Evolutionary conservation across 2,329 filamentous ascomycete genomes (phyloP).

Genomic region (Paracamarosporium sp.): DNA sequence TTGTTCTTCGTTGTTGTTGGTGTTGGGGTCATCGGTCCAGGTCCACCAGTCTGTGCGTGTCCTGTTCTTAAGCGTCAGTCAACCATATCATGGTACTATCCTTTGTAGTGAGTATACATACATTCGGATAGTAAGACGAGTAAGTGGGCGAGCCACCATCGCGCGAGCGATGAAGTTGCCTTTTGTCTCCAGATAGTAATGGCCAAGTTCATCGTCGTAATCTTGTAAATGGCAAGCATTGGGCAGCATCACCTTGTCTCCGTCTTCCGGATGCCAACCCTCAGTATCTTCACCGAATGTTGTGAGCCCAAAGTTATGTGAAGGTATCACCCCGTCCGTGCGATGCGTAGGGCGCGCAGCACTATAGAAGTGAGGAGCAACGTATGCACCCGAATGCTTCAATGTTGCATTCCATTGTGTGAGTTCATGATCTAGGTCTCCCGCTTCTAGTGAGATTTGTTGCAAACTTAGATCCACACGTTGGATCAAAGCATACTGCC

Average conservation of each 20-base stretch:
- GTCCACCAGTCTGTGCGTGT: conserved; percentile 7
- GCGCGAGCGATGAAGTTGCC: not conserved
- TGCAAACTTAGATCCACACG: not conserved
- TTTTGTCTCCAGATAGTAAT: not conserved
- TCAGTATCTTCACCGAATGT: not conserved
- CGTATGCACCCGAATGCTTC: conserved; percentile 1
- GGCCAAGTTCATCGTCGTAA: not conserved
- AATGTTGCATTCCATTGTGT: not conserved
- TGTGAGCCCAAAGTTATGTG: conserved; percentile 1
- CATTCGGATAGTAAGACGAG: conserved; percentile 3
- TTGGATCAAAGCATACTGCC: conserved; percentile 6
- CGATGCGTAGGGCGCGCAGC: not conserved
- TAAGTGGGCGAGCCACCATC: conserved; percentile 7
- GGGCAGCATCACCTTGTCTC: conserved; percentile 1
- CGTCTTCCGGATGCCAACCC: not conserved
- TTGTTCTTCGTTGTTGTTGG: not conserved
- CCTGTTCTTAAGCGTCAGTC: not conserved
- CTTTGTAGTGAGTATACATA: not conserved
- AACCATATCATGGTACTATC: no score
- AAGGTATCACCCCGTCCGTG: not conserved
- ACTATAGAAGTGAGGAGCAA: not conserved
- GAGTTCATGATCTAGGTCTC: not conserved
- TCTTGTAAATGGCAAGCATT: not conserved
- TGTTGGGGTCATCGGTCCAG: not conserved
- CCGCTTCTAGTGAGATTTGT: not conserved